These are phyloP conservation scores for Pseudogymnoascus sp. DNA, from an alignment of 2,329 filamentous ascomycete genomes.

Conservation along the genomic window DNA sequence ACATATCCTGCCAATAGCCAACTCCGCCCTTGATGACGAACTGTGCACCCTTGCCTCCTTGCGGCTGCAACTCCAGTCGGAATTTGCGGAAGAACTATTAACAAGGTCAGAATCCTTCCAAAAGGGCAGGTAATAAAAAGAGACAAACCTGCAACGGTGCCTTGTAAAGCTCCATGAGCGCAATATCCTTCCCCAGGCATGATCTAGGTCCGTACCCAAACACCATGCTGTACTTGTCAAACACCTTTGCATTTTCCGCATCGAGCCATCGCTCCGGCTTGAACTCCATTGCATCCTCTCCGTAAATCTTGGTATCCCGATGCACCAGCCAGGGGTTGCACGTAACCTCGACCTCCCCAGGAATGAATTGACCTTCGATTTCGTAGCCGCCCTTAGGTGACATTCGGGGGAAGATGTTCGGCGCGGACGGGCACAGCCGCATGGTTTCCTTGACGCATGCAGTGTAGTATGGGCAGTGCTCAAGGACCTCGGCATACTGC, in stretches of 20 bases:
- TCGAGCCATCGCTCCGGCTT: conserved; percentile 46
- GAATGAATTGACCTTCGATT: conserved; percentile 18
- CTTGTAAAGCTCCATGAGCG: conserved; percentile 49
- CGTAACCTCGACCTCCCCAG: conserved; percentile 37
- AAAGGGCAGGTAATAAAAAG: background rate
- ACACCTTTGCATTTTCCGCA: conserved; percentile 36
- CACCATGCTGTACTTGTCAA: conserved; percentile 42
- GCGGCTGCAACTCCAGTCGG: conserved; percentile 26
- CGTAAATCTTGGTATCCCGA: conserved; percentile 37
- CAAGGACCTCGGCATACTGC: conserved; percentile 39
- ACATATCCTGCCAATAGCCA: conserved; percentile 38
- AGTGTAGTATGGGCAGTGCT: conserved; percentile 41
- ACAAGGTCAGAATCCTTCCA: conserved; percentile 15
- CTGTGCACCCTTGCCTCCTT: conserved; percentile 29
- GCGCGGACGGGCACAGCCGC: conserved; percentile 44
- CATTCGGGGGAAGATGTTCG: conserved; percentile 45
- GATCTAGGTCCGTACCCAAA: conserved; percentile 46
- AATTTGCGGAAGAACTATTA: conserved; percentile 38
- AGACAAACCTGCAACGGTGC: conserved; percentile 28
- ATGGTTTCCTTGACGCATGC: conserved; percentile 47
- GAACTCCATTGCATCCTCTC: conserved; percentile 40
- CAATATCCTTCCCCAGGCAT: conserved; percentile 45
- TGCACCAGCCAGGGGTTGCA: conserved; percentile 44
- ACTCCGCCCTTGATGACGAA: conserved; percentile 40
- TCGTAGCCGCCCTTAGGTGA: conserved; percentile 31